Base-by-base conservation (phyloP, 441 rosid genomes). In the Codiaeum variegatum region DNA sequence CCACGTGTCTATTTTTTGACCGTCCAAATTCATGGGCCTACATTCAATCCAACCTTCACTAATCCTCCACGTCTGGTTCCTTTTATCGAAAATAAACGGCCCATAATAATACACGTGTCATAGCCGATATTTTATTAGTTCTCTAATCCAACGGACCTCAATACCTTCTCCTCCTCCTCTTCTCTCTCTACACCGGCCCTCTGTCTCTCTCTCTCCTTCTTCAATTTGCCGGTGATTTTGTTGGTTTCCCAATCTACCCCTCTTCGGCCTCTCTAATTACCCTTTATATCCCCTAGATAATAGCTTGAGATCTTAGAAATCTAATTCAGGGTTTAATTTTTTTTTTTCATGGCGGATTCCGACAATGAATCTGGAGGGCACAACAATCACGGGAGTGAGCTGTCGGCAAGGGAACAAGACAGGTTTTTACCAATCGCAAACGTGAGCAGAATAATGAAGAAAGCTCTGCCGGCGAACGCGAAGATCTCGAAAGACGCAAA, bases 401-500 rank as follows among this genome's bases (percentile, higher is more conserved):
- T 77, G 51, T 84, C 87, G 44, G 76, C 82, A 13, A 74, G 83
- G 19, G 88, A 85, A 51, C 91, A 88, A 38, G 91, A 88, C 73
- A 75, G 88, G 74, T 83, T 88, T 67, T 71, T 88, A 9, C 91
- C 91, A 19, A 88, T 88, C 5, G 91, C 91, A 0, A 85, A 87
- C 80, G 91, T 87, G 8, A 86, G 91, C 80, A 69, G 89, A 67
- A 87, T 87, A 80, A 87, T 87, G 91, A 88, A 88, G 74, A 88
- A 88, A 75, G 91, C 88, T 12, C 66, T 88, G 28, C 89, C 90
- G 28, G 91, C 90, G 3, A 88, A 88, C 79, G 91, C 88, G 0
- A 88, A 88, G 76, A 86, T 88, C 82, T 88, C 91, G 3, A 88
- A 88, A 60, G 91, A 86, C 77, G 91, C 91, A 0, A 88, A 88